Conservation (phyloP, 805 yeast species). For the Starmerella asiatica region DNA sequence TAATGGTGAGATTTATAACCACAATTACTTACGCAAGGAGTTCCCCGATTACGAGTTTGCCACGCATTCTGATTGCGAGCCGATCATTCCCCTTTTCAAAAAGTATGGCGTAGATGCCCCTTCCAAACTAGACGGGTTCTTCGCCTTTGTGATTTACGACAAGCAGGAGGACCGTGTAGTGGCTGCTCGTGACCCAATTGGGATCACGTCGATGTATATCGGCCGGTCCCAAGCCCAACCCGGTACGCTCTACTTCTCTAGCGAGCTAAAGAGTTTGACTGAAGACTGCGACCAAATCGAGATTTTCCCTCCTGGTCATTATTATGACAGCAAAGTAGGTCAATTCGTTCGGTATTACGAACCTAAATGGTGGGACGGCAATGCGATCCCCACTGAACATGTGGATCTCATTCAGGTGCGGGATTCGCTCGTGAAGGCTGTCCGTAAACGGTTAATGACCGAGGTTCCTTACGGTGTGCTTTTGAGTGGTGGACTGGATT, state of each 20-base stretch:
- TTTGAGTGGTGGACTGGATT: constrained; percentile 93
- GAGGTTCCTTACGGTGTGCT: constrained; percentile 99
- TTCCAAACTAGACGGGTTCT: constrained; percentile 91
- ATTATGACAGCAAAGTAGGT: constrained; percentile 84
- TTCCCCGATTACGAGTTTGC: constrained; percentile 61
- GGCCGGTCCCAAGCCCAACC: constrained; percentile 63
- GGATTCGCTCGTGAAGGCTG: constrained; percentile 79
- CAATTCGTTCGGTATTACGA: constrained; percentile 72
- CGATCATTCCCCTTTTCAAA: constrained; percentile 81
- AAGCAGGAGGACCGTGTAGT: constrained; percentile 68
- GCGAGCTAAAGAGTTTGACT: constrained; percentile 83
- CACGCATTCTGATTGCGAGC: constrained; percentile 92
- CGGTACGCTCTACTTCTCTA: constrained; percentile 73
- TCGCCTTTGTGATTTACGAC: constrained; percentile 88
- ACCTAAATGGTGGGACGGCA: constrained; percentile 90
- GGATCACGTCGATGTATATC: constrained; percentile 91
- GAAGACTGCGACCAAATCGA: constrained; percentile 88
- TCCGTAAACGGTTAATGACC: constrained; percentile 97
- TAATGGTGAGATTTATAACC: constrained; percentile 98
- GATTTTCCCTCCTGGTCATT: constrained; percentile 98
- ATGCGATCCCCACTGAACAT: constrained; percentile 57
- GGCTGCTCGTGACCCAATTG: constrained; percentile 98
- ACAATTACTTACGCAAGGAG: constrained; percentile 71
- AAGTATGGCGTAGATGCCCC: constrained; percentile 87
- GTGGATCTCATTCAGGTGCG: constrained; percentile 63